A percentile compares a stretch with the other conserved stretches of the same genome.
phyloP scores from a whole-genome alignment of 2,329 filamentous ascomycete species.

The Lomentospora prolificans region DNA sequence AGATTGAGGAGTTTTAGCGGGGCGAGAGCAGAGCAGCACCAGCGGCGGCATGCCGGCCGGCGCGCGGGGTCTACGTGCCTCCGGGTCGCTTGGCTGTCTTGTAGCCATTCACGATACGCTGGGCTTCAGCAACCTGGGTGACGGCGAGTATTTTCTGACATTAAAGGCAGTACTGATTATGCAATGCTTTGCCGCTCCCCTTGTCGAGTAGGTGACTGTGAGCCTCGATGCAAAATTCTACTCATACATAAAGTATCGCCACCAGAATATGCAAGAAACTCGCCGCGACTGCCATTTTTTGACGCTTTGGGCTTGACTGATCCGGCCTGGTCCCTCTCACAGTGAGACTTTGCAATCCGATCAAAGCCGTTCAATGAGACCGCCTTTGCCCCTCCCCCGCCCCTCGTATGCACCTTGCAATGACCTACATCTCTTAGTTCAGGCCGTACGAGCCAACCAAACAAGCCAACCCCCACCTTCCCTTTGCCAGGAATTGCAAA shows the following conservation, averaged over 20 bases:
- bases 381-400: background rate
- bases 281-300: background rate
- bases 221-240: background rate
- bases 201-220: background rate
- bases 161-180: no score
- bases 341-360: background rate
- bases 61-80: no score
- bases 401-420: background rate
- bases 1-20: background rate
- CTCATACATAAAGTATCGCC: background rate
- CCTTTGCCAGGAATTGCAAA: background rate
- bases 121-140: no score
- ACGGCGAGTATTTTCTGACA: no score
- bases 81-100: no score
- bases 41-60: no score
- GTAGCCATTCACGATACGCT: no score
- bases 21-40: background rate
- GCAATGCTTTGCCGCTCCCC: no score
- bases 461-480: background rate
- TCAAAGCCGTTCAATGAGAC: background rate
- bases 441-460: background rate
- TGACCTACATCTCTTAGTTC: slow-evolving; percentile 1
- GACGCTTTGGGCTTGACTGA: no score
- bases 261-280: background rate
- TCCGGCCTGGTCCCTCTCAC: background rate